A percentile compares a stretch with the other conserved stretches of the same genome.
Conservation (phyloP, 345 rosid genomes). For the Nephelium lappaceum region DNA sequence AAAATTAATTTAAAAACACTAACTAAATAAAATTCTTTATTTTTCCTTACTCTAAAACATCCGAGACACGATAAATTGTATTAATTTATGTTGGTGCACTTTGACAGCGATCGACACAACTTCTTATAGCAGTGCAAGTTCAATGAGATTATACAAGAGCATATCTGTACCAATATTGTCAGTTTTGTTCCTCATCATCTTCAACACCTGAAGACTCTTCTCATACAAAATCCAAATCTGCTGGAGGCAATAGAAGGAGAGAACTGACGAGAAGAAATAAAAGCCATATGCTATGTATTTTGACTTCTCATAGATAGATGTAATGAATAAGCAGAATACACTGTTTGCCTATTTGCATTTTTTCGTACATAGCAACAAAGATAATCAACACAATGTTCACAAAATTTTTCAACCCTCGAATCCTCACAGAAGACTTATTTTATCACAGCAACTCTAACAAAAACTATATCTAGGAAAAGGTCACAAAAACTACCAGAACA, state of each 20-base stretch:
- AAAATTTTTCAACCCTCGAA: too few relatives aligned
- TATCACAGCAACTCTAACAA: too few relatives aligned
- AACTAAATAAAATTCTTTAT: too few relatives aligned
- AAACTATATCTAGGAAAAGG: too few relatives aligned
- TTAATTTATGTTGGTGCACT: neutral
- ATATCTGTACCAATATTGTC: neutral
- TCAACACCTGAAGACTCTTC: neutral
- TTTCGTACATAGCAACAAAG: too few relatives aligned
- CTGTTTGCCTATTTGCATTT: neutral
- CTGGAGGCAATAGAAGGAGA: neutral
- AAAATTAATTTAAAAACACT: too few relatives aligned
- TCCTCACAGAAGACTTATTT: too few relatives aligned
- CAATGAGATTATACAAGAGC: neutral
- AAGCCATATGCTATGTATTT: neutral
- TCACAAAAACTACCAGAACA: too few relatives aligned
- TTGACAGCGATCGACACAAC: neutral
- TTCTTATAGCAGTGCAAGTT: neutral
- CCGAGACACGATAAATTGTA: neutral
- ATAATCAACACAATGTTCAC: too few relatives aligned
- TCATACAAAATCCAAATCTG: neutral
- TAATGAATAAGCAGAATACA: neutral
- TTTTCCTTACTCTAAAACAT: too few relatives aligned
- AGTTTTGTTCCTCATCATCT: neutral
- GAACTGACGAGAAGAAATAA: neutral
- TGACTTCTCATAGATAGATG: neutral